phyloP scores from a whole-genome alignment of 129 eudicot species.

The Deinandra increscens region DNA sequence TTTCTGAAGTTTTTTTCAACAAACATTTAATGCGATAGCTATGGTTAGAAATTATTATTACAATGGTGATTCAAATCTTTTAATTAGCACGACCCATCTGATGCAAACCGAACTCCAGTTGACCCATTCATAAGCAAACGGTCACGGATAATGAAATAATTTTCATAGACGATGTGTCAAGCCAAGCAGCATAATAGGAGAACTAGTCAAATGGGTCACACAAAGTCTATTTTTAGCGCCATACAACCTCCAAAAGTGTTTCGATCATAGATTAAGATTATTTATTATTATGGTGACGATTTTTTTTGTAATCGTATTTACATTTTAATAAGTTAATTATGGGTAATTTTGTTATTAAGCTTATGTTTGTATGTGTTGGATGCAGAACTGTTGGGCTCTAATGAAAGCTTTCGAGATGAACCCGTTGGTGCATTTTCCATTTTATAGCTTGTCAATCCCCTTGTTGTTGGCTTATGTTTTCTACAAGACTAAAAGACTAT shows the following conservation, averaged over 20 bases:
- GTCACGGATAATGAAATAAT: not conserved
- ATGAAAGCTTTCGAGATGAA: slow-evolving; percentile 87
- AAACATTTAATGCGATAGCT: not conserved
- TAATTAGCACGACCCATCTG: not conserved
- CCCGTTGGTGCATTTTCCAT: slow-evolving; percentile 73
- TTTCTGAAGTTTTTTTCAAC: not conserved
- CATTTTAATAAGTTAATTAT: not conserved
- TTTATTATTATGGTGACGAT: not conserved
- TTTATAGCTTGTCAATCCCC: slow-evolving; percentile 60
- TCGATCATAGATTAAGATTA: not conserved
- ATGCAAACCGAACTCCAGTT: too few species aligned
- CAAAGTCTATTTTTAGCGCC: not conserved
- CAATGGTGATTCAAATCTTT: not conserved
- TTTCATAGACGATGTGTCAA: not conserved
- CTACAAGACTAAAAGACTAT: slow-evolving; percentile 47
- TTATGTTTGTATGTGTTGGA: not conserved
- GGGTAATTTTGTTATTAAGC: not conserved
- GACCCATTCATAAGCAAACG: too few species aligned
- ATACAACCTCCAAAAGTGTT: not conserved
- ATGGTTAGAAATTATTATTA: not conserved
- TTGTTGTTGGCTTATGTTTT: slow-evolving; percentile 57
- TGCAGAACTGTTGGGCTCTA: slow-evolving; percentile 78
- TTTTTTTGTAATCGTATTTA: not conserved
- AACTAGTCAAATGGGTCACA: not conserved
- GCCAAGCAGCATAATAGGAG: not conserved